Percentiles rank a stretch among this genome's conserved stretches.
These are phyloP conservation scores for Cornus kousa DNA, from an alignment of 148 eudicot species.

Conservation along the genomic window DNA sequence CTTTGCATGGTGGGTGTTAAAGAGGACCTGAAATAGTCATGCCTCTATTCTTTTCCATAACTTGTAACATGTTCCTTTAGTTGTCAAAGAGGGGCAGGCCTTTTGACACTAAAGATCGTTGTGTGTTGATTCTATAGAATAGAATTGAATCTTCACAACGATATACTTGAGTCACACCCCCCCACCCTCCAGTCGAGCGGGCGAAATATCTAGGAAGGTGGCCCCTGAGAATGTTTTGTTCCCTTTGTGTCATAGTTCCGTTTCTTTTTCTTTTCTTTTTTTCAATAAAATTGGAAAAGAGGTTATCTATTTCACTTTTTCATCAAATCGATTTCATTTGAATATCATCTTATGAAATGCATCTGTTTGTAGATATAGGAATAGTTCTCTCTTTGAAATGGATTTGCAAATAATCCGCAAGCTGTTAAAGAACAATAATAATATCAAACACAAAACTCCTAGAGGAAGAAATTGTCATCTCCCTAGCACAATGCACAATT, in stretches of 20 bases:
- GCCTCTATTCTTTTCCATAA: neutral
- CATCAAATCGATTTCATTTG: neutral
- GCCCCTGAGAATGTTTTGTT: conserved; percentile 5
- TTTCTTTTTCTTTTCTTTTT: neutral
- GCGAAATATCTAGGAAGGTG: neutral
- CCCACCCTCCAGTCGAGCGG: too few relatives aligned
- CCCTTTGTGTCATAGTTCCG: neutral
- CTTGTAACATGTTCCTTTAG: neutral
- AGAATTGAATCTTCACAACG: neutral
- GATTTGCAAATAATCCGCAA: neutral
- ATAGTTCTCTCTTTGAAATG: neutral
- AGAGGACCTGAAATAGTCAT: neutral
- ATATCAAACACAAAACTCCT: neutral
- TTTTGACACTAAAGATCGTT: neutral
- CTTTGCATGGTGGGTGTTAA: neutral
- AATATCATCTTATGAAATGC: neutral
- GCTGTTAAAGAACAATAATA: neutral
- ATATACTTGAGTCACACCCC: neutral
- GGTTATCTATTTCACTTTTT: neutral
- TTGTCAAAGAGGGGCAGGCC: neutral
- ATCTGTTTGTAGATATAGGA: conserved; percentile 8
- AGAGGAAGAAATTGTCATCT: neutral
- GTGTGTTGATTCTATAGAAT: neutral
- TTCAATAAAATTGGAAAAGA: neutral
- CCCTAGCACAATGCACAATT: conserved; percentile 1